Evolutionary conservation across 129 eudicot genomes (phyloP).

Genomic region (Flaveria linearis): DNA sequence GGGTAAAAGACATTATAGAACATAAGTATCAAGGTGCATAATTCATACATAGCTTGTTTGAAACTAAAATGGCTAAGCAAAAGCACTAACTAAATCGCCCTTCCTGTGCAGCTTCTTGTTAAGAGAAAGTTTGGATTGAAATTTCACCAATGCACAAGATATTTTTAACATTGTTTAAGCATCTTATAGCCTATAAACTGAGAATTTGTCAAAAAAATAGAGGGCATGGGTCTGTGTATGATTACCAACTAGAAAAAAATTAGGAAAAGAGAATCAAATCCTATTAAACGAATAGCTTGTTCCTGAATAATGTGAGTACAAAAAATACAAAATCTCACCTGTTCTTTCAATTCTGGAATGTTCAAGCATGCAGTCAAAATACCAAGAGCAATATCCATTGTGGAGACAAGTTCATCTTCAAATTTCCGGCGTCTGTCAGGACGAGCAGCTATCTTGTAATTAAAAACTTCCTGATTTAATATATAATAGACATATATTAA

Average conservation of each 20-base stretch:
- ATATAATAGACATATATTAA: conserved; percentile 20
- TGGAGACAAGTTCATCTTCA: conserved; percentile 91
- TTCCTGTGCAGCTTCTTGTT: neutral
- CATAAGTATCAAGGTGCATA: too few species aligned
- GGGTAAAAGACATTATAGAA: neutral
- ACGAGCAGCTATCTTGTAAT: conserved; percentile 95
- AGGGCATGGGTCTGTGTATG: neutral
- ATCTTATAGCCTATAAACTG: neutral
- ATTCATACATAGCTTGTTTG: too few species aligned
- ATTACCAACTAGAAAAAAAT: conserved; percentile 1
- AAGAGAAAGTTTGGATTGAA: neutral
- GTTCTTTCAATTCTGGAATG: conserved; percentile 83
- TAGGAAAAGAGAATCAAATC: neutral
- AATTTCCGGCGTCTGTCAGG: conserved; percentile 96
- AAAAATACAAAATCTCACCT: conserved; percentile 45
- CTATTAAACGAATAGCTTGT: neutral
- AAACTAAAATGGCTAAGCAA: neutral
- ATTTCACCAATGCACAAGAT: neutral
- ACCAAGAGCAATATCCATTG: conserved; percentile 77
- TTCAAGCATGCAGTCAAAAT: conserved; percentile 87
- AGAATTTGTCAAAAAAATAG: neutral
- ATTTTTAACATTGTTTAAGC: neutral
- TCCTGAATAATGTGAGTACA: neutral
- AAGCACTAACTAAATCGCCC: neutral
- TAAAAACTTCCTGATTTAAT: conserved; percentile 71